Percentiles rank a stretch among this genome's conserved stretches.
phyloP scores from a whole-genome alignment of 306 rosid species.

The Cucumis melo region DNA sequence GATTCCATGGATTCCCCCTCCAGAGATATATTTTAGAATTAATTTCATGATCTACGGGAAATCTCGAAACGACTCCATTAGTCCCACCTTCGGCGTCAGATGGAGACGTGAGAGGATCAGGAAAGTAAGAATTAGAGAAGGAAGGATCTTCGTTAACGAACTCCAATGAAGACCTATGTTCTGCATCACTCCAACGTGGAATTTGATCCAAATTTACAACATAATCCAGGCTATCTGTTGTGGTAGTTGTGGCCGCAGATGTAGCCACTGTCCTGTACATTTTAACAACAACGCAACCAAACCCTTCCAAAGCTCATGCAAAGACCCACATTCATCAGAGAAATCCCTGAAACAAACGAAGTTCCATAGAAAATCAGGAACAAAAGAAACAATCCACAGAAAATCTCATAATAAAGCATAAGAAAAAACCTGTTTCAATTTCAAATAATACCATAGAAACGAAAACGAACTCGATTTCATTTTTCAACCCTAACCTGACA shows the following conservation, averaged over 20 bases:
- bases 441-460: background rate
- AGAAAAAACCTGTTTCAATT: background rate
- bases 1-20: conserved; percentile 97
- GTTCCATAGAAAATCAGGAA: background rate
- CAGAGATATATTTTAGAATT: conserved; percentile 79
- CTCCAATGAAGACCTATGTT: conserved; percentile 48
- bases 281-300: conserved; percentile 18
- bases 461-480: background rate
- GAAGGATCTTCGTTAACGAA: conserved; percentile 49
- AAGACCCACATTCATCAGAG: conserved; percentile 11
- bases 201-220: conserved; percentile 79
- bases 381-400: background rate
- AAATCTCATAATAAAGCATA: background rate
- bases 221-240: conserved; percentile 44
- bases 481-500: background rate
- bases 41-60: conserved; percentile 77
- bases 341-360: conserved; percentile 9
- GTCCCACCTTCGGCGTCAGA: conserved; percentile 30
- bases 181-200: conserved; percentile 89
- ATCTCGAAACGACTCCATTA: conserved; percentile 42
- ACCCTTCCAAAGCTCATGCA: conserved; percentile 14
- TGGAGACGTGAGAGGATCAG: conserved; percentile 62
- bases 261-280: conserved; percentile 70
- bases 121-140: conserved; percentile 43
- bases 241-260: conserved; percentile 28